phyloP scores from a whole-genome alignment of 495 filamentous ascomycete species.

The Collariella sp. region DNA sequence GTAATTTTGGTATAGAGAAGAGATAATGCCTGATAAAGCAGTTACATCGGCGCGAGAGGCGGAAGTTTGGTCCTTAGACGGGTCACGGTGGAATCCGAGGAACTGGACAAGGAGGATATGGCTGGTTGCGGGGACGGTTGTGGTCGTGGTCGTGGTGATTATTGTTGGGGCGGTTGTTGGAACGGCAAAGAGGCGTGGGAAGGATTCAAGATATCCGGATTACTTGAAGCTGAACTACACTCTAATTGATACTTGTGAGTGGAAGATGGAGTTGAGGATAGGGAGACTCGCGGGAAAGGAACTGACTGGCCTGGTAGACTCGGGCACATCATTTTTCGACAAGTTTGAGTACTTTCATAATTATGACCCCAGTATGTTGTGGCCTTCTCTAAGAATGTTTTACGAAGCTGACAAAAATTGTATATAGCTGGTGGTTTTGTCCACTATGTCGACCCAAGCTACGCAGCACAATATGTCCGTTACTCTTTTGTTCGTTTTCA shows the following conservation, averaged over 20 bases:
- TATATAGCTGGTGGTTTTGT: slow-evolving; percentile 30
- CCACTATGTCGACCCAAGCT: slow-evolving; percentile 32
- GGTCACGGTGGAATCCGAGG: slow-evolving; percentile 27
- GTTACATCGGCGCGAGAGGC: neutral
- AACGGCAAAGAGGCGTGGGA: slow-evolving; percentile 30
- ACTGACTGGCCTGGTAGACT: slow-evolving; percentile 24
- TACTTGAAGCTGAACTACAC: slow-evolving; percentile 32
- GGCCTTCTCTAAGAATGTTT: neutral
- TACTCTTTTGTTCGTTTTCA: neutral
- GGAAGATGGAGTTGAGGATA: neutral
- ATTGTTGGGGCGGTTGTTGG: slow-evolving; percentile 44
- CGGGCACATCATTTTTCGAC: slow-evolving; percentile 45
- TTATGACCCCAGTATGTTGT: slow-evolving; percentile 21
- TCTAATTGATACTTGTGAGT: slow-evolving; percentile 32
- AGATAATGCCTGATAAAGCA: neutral
- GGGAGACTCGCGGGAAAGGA: neutral
- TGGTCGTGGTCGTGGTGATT: slow-evolving; percentile 32
- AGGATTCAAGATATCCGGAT: slow-evolving; percentile 27
- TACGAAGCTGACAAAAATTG: neutral
- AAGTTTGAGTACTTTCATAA: slow-evolving; percentile 40
- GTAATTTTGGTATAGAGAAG: neutral
- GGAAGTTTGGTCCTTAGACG: too few relatives aligned
- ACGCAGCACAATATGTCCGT: slow-evolving; percentile 20
- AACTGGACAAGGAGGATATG: slow-evolving; percentile 39
- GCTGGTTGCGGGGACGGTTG: slow-evolving; percentile 16